These are phyloP conservation scores for Phytophthora cryptogea DNA, from an alignment of 352 stramenopile genomes.

Conservation along the genomic window DNA sequence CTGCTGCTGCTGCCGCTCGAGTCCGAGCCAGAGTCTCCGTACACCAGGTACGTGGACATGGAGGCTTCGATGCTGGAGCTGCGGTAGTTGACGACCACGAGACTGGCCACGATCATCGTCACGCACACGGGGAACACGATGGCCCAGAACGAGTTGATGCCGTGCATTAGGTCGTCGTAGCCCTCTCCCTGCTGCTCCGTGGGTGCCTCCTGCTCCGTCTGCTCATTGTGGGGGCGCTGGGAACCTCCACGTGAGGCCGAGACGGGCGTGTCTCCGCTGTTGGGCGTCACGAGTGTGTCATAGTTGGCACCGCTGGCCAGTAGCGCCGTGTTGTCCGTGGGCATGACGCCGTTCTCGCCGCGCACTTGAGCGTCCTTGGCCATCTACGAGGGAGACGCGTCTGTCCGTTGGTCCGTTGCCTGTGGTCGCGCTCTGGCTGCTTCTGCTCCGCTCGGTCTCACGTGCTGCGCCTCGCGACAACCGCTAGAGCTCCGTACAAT, in stretches of 20 bases:
- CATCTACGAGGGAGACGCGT: conserved; percentile 22
- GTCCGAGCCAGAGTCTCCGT: conserved; percentile 59
- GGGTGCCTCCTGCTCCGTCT: conserved; percentile 3
- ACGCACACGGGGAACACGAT: conserved; percentile 82
- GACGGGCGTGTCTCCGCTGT: conserved; percentile 33
- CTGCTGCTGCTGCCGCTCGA: conserved; percentile 19
- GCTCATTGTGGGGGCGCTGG: conserved; percentile 6
- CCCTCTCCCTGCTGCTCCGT: conserved; percentile 33
- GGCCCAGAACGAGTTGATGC: conserved; percentile 89
- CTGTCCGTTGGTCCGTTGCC: not conserved
- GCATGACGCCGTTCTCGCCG: conserved; percentile 35
- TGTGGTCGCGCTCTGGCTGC: not conserved
- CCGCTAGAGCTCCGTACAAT: conserved; percentile 13
- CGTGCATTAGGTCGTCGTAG: conserved; percentile 82
- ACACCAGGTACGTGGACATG: conserved; percentile 86
- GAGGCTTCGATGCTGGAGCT: conserved; percentile 74
- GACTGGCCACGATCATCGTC: conserved; percentile 81
- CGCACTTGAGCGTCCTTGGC: conserved; percentile 26
- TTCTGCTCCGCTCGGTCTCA: conserved; percentile 13
- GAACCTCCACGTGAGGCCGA: not conserved
- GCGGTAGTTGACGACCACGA: conserved; percentile 87
- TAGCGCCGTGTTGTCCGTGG: conserved; percentile 41
- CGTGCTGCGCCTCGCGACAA: conserved; percentile 3
- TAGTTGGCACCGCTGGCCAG: conserved; percentile 39
- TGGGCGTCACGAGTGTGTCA: conserved; percentile 69